These are phyloP conservation scores for Elsinoe perseae DNA, from an alignment of 2,329 filamentous ascomycete genomes.

Conservation along the genomic window DNA sequence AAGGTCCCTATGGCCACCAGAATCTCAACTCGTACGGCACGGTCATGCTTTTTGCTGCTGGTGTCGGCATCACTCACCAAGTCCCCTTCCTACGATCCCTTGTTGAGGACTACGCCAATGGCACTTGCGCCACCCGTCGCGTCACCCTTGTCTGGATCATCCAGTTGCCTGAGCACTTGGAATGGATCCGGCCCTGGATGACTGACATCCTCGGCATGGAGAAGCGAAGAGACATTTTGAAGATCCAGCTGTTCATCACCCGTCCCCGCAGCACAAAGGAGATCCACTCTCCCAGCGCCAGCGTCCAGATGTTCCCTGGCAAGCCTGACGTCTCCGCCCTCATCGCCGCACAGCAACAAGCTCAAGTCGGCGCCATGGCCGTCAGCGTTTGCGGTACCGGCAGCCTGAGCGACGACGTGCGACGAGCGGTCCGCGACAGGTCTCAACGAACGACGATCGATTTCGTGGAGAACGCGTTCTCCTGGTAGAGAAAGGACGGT, in stretches of 20 bases:
- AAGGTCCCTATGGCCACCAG: conserved; percentile 79
- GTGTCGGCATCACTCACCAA: conserved; percentile 92
- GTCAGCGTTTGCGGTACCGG: conserved; percentile 75
- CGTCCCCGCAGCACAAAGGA: conserved; percentile 76
- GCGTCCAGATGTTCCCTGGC: conserved; percentile 86
- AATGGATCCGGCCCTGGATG: conserved; percentile 93
- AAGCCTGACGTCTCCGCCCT: conserved; percentile 74
- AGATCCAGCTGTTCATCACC: conserved; percentile 84
- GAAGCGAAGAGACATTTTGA: conserved; percentile 70
- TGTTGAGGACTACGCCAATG: conserved; percentile 52
- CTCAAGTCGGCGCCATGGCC: conserved; percentile 79
- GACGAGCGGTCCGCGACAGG: conserved; percentile 56
- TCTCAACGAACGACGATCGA: conserved; percentile 62
- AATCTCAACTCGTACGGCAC: conserved; percentile 88
- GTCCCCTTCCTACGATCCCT: conserved; percentile 74
- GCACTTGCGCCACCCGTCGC: conserved; percentile 68
- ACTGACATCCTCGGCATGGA: conserved; percentile 75
- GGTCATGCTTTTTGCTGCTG: conserved; percentile 80
- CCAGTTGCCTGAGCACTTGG: conserved; percentile 77
- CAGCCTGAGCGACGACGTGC: conserved; percentile 65
- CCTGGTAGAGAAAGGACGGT: conserved; percentile 39
- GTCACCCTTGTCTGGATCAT: conserved; percentile 89
- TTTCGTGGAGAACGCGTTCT: conserved; percentile 73
- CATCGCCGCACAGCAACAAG: conserved; percentile 71
- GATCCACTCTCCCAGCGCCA: conserved; percentile 65